Evolutionary conservation across 345 rosid species (phyloP), one percentile per base, ranked within the genome.

Genomic region (Pistacia vera): DNA sequence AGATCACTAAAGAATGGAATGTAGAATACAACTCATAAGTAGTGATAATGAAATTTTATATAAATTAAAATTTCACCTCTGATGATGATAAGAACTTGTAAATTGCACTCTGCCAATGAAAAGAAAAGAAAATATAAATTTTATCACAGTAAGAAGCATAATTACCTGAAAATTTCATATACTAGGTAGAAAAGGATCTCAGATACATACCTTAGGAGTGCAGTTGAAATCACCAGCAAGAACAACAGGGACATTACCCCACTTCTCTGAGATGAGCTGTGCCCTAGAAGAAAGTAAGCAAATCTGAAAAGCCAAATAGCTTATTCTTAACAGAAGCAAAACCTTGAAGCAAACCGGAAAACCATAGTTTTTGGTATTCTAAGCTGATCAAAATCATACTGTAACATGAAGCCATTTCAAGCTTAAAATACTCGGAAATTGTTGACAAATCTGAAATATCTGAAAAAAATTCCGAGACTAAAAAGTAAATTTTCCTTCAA

Each of bases 41-140:
- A 8, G 3, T 30, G 17, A 58, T 58, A 68, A 70, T 16, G 73
- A 14, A 38, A 68, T 20, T 38, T 28, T 69, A 48, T 59, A 59
- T 13, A 20, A 71, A 65, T 8, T 70, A 22, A 8, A 71, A 41
- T 57, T 61, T 35, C 57, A 92, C 97, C 91, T 93, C 82, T 55
- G 98, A 92, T 76, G 86, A 83, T 3, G 91, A 82, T 80, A 93
- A 81, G 86, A 91, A 93, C 74, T 87, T 85, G 85, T 93, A 93
- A 67, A 93, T 82, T 65, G 95, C 87, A 85, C 97, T 87, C 98
- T 93, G 95, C 79, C 68, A 70, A 75, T 55, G 65, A 77, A 75
- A 49, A 59, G 66, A 41, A 25, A 69, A 63, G 0, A 67, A 25
- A 12, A 59, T 11, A 65, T 5, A 58, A 35, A 25, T 62, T 62